Base-by-base conservation (phyloP, 495 filamentous ascomycete species). In the Pseudevernia furfuracea region DNA sequence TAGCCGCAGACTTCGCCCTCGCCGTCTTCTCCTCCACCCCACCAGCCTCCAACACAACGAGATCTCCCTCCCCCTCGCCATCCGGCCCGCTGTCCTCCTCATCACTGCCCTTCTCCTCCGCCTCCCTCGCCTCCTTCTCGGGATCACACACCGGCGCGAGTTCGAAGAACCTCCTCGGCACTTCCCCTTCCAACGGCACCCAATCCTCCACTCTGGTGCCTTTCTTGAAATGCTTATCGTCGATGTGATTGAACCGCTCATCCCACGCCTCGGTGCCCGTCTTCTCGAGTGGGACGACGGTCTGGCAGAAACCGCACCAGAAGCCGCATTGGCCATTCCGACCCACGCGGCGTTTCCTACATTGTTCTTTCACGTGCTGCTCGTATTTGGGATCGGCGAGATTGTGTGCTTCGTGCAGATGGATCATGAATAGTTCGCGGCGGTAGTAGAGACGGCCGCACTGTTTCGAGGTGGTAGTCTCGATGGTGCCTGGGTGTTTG, bases 301-400 rank as follows among this genome's bases (percentile, higher is more conserved):
- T 71, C 43, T 73, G 71, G 71, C 92, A 96, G 71, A 96, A 96
- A 0, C 93, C 93, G 68, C 93, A 97, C 92, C 92, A 96, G 73
- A 92, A 96, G 9, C 82, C 79, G 21, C 77, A 74, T 63, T 89
- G 83, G 43, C 80, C 84, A 64, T 89, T 87, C n/a, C 84, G 75
- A 28, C 89, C 89, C 41, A 94, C 84, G 23, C 85, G 82, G 62
- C 80, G 84, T 15, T 70, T 74, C 34, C 78, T 76, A 34, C 80
- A 75, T 57, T 83, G 80, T 0, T 62, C 63, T 30, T 80, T 80
- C n/a, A 85, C 65, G 19, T 72, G 59, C 6, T 73, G 68, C 6
- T 71, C 68, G 55, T 81, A 4, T 34, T 55, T 8, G 0, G 3
- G 28, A 4, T 3, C 76, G 7, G 56, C 66, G 39, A 85, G 76